These are phyloP conservation scores for Neurospora discreta DNA, from an alignment of 495 filamentous ascomycete species.

Conservation along the genomic window DNA sequence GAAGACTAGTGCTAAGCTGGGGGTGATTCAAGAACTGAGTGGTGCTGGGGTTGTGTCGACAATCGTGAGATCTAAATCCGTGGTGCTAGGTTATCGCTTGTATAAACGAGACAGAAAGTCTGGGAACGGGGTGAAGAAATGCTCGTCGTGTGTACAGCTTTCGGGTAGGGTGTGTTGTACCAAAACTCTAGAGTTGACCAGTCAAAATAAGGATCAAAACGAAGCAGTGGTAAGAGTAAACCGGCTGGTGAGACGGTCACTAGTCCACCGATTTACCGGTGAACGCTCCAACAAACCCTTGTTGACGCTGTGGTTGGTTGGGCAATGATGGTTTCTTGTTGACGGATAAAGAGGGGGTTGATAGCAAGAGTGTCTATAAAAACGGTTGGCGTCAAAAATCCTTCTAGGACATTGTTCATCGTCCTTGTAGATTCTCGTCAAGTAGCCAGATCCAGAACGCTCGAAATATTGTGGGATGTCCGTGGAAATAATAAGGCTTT, in stretches of 20 bases:
- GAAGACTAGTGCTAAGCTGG: background rate
- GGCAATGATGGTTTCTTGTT: background rate
- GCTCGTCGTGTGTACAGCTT: background rate
- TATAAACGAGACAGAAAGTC: constrained; percentile 13
- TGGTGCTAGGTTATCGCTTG: background rate
- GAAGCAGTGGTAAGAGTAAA: constrained; percentile 2
- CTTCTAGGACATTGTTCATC: background rate
- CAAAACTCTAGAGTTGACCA: constrained; percentile 14
- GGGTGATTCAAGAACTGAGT: background rate
- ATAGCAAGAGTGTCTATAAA: background rate
- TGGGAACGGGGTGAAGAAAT: background rate
- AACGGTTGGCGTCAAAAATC: background rate
- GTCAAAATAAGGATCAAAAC: constrained; percentile 25
- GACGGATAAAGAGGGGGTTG: background rate
- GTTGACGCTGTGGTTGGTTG: background rate
- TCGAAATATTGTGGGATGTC: constrained; percentile 24
- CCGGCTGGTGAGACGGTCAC: background rate
- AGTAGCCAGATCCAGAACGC: background rate
- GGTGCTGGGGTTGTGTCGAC: background rate
- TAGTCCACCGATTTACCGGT: constrained; percentile 9
- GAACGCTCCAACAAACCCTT: background rate
- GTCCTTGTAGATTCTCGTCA: background rate
- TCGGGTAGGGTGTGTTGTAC: constrained; percentile 14
- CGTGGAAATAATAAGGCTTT: constrained; percentile 34
- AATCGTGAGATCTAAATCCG: background rate